Evolutionary conservation across 768 basidiomycete species (phyloP).

Genomic region (Termitomyces sp.): DNA sequence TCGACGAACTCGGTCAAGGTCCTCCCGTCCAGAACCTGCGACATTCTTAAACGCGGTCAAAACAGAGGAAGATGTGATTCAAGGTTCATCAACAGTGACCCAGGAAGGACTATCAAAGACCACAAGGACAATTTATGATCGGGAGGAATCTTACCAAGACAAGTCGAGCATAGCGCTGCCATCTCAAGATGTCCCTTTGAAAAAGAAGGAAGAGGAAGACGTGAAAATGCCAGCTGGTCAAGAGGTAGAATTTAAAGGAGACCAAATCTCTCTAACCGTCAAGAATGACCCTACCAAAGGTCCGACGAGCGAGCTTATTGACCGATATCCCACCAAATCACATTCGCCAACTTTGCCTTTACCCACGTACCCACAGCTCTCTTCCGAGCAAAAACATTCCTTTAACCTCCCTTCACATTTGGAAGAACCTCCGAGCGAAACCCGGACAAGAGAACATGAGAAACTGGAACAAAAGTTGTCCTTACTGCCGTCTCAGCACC

Average conservation of each 20-base stretch:
- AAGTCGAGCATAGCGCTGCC: background rate
- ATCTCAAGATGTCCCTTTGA: background rate
- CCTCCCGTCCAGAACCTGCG: constrained; percentile 8
- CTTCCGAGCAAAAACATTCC: background rate
- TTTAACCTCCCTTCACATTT: background rate
- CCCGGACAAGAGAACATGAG: background rate
- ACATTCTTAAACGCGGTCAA: background rate
- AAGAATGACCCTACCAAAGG: background rate
- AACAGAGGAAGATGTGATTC: background rate
- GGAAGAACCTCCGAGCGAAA: background rate
- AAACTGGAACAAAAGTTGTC: background rate
- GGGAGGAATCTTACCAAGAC: background rate
- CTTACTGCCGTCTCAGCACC: constrained; percentile 3
- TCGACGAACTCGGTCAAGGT: constrained; percentile 7
- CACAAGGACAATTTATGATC: background rate
- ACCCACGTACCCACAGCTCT: background rate
- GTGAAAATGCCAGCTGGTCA: background rate
- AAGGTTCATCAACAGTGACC: background rate
- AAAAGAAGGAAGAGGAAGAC: background rate
- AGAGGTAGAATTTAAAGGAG: background rate
- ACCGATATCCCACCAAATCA: background rate
- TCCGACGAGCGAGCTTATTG: background rate
- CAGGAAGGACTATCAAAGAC: background rate
- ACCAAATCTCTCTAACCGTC: background rate
- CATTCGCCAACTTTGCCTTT: background rate